These are phyloP conservation scores for Penicillium verhagenii DNA, from an alignment of 495 filamentous ascomycete genomes.

Conservation along the genomic window DNA sequence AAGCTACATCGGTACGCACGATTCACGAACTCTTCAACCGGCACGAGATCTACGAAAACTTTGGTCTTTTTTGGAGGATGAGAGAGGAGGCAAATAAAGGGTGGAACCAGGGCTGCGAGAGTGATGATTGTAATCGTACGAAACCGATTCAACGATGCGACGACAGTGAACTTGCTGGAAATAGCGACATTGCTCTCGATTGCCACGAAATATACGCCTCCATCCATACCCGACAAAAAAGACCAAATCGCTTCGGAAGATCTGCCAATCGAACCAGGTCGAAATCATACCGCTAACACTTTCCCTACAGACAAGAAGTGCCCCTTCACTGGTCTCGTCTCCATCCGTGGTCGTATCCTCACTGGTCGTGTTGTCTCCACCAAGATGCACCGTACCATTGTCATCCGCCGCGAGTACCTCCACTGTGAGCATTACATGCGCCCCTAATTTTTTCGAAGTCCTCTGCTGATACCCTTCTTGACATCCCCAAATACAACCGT, in stretches of 20 bases:
- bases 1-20: constrained; percentile 91
- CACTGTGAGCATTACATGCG: too few species aligned
- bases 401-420: constrained; percentile 99
- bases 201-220: neutral
- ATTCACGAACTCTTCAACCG: constrained; percentile 26
- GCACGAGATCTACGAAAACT: constrained; percentile 19
- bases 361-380: constrained; percentile 98
- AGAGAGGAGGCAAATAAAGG: constrained; percentile 15
- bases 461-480: too few species aligned
- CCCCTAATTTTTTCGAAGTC: too few species aligned
- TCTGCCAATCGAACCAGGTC: constrained; percentile 10
- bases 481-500: constrained; percentile 96
- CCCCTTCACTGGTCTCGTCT: constrained; percentile 97
- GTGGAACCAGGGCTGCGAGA: neutral
- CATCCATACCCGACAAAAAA: constrained; percentile 9
- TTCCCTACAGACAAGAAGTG: constrained; percentile 95
- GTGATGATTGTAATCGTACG: neutral
- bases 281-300: constrained; percentile 22
- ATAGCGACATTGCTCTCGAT: neutral
- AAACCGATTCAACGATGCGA: neutral
- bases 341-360: constrained; percentile 99
- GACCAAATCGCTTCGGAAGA: constrained; percentile 9
- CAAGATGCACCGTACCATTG: constrained; percentile 98
- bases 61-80: constrained; percentile 27
- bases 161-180: neutral